Evolutionary conservation across 2,329 filamentous ascomycete species (phyloP), one percentile per base, ranked within the genome.

Genomic region (Lecanicillium sp.): DNA sequence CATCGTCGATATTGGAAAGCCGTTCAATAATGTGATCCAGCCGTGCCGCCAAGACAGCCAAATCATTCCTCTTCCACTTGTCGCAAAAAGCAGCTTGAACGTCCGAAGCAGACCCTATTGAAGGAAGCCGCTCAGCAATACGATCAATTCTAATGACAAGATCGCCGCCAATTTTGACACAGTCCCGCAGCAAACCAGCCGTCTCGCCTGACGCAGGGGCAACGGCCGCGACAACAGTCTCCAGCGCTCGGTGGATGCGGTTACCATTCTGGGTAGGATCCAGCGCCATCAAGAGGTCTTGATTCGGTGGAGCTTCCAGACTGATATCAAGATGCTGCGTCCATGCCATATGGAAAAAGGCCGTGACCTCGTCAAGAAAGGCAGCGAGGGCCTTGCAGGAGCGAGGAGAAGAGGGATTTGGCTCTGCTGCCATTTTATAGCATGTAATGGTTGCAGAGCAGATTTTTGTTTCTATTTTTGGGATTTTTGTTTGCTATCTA

Each of bases 341-440:
- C 16, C 32, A 37, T 9, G 43, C 37, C 14, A 33, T 22, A 14
- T 33, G 29, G 17, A 48, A 43, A 11, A 49, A 37, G 8, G 37
- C 40, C 35, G 44, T 28, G 5, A 45, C 45, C 3, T 35, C 35
- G 11, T 41, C 35, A 31, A 57, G 40, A n/a, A 53, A 50, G 14
- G n/a, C 25, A 2, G 36, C 31, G n/a, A 53, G 16, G 16, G 43
- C 32, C 30, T 45, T 43, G 7, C 34, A 36, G 12, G 29, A 14
- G 17, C 18, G 33, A 25, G 11, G 28, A 19, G 6, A 38, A 13
- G 11, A 18, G 17, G 29, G 16, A 12, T 27, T 16, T 27, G 43
- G 35, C 43, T 38, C 49, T 48, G 47, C 42, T 20, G 46, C 51
- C 55, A 57, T 56, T 55, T 55, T 55, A 56, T 54, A 54, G 41